Base-by-base conservation (phyloP, 1,284 basidiomycete genomes). In the Trametes sp. region DNA sequence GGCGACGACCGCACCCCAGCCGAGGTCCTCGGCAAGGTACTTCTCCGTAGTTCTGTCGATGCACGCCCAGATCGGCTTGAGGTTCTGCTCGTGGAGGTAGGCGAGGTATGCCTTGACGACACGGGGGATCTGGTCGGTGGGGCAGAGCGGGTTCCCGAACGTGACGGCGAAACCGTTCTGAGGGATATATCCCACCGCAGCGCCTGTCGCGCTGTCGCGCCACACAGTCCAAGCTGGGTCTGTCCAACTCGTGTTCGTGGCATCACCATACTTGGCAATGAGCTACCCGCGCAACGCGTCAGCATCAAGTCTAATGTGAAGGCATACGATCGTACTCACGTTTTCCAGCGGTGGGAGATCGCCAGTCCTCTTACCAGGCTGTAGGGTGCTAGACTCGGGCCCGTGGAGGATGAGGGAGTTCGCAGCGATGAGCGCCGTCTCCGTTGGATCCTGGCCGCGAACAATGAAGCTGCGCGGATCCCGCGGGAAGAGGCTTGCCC, bases 401-500 rank as follows among this genome's bases (percentile, higher is more conserved):
- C 76, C 76, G 54, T 73, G 69, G 35, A 77, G 49, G 35, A 77
- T 70, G 56, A 70, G 67, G 23, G 69, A 62, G 59, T 70, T 70
- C 8, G 76, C 74, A 2, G 72, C 69, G 16, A 61, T 56, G 63
- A 72, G 64, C 13, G 68, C 62, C 14, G 73, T 73, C 61, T 75
- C 73, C 2, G 62, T 64, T 2, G 71, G 70, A 49, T 75, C 74
- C 49, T 71, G 64, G 2, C 72, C 74, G 38, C 64, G 69, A 58
- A 61, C 70, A 33, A 66, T 45, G 67, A 86, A 78, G 59, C 83
- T 76, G 71, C 81, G 82, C 21, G 85, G 86, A 75, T 87, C 86
- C 41, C 85, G 81, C 29, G 88, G 88, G 84, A 90, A 88, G 70
- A 90, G 76, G 56, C 80, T 83, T 2, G 87, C 86, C 69, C 86